Conservation (phyloP, 441 rosid genomes). For the Melastoma candidum region DNA sequence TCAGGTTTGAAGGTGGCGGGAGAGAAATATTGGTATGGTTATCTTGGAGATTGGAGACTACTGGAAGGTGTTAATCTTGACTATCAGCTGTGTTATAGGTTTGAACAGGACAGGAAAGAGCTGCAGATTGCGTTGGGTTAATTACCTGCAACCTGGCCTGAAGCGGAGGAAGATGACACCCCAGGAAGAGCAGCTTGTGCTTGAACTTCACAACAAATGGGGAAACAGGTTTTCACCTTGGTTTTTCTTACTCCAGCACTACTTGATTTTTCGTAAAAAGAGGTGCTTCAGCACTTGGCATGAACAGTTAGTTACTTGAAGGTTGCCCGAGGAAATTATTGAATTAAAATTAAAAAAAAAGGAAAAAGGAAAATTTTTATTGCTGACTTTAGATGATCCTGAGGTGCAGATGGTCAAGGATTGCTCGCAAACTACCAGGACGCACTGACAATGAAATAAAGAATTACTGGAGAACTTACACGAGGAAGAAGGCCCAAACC, state of each 20-base stretch:
- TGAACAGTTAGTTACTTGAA: no score
- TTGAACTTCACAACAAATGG: slow-evolving; percentile 87
- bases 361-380: no score
- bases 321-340: no score
- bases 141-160: slow-evolving; percentile 94
- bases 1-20: slow-evolving; percentile 99
- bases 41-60: slow-evolving; percentile 36
- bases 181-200: slow-evolving; percentile 81
- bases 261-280: background rate
- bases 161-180: slow-evolving; percentile 87
- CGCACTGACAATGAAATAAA: slow-evolving; percentile 95
- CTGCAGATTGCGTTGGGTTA: slow-evolving; percentile 99
- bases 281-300: no score
- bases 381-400: background rate
- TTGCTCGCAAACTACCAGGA: slow-evolving; percentile 83
- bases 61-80: slow-evolving; percentile 45
- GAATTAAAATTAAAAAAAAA: no score
- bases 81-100: slow-evolving; percentile 75
- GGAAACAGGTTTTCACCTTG: slow-evolving; percentile 63
- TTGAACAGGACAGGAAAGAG: slow-evolving; percentile 98
- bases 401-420: slow-evolving; percentile 77
- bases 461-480: slow-evolving; percentile 91
- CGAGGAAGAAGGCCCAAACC: slow-evolving; percentile 80
- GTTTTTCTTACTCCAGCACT: no score
- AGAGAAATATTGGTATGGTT: slow-evolving; percentile 65